A percentile compares a stretch with the other conserved stretches of the same genome.
Conservation (phyloP, 768 basidiomycete species). For the Porphyrellus cyaneotinctus region DNA sequence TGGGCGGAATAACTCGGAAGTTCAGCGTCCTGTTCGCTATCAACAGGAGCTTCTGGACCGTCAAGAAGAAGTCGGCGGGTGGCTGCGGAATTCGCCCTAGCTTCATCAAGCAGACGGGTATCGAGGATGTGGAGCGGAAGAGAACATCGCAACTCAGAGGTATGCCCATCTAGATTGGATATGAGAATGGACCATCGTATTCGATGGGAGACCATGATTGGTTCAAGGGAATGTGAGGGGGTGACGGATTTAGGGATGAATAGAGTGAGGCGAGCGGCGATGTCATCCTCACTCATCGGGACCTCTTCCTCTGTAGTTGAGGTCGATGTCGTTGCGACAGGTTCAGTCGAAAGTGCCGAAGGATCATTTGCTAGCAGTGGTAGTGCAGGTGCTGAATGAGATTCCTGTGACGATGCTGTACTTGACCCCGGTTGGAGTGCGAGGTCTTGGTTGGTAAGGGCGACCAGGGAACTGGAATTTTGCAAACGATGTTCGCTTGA, state of each 20-base stretch:
- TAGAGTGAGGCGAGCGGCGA: constrained; percentile 58
- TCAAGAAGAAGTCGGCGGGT: constrained; percentile 58
- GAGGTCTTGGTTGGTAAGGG: constrained; percentile 10
- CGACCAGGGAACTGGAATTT: constrained; percentile 13
- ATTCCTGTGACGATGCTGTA: constrained; percentile 11
- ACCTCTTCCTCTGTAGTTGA: constrained; percentile 14
- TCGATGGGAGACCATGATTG: constrained; percentile 71
- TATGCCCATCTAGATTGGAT: constrained; percentile 85
- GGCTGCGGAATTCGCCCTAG: constrained; percentile 62
- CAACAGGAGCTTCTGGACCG: constrained; percentile 33
- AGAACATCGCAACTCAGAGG: constrained; percentile 91
- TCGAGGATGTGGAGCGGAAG: constrained; percentile 86
- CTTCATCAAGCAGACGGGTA: constrained; percentile 66
- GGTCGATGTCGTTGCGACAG: not conserved
- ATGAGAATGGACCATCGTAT: constrained; percentile 79
- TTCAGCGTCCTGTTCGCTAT: constrained; percentile 61
- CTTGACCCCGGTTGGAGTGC: constrained; percentile 15
- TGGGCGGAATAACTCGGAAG: constrained; percentile 89
- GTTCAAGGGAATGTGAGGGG: constrained; percentile 72
- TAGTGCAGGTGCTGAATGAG: not conserved
- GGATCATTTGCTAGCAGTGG: not conserved
- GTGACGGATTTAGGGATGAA: constrained; percentile 57
- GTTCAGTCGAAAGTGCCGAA: constrained; percentile 5
- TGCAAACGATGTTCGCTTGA: constrained; percentile 14
- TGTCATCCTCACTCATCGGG: constrained; percentile 38